A percentile compares a stretch with the other conserved stretches of the same genome.
Conservation (phyloP, 768 basidiomycete genomes). For the Boletus reticulatus region DNA sequence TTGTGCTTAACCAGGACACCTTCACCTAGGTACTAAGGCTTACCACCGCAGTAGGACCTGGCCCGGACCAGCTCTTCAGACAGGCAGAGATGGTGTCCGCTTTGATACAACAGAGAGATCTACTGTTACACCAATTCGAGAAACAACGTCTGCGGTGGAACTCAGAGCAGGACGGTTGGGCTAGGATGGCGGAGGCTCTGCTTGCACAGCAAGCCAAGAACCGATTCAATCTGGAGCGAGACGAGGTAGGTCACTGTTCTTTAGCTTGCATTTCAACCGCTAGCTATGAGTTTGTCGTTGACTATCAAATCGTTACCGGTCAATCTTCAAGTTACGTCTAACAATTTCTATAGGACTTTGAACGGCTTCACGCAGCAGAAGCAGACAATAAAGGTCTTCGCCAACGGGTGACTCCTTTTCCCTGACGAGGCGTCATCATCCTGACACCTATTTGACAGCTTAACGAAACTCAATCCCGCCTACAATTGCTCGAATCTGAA, state of each 20-base stretch:
- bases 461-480: constrained; percentile 51
- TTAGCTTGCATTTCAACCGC: not conserved
- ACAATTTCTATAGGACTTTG: constrained; percentile 46
- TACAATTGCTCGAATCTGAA: constrained; percentile 60
- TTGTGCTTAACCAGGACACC: not conserved
- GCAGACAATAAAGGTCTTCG: constrained; percentile 61
- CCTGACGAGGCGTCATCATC: not conserved
- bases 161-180: constrained; percentile 63
- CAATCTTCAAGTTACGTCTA: constrained; percentile 7
- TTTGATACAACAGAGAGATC: constrained; percentile 57
- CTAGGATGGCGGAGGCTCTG: constrained; percentile 64
- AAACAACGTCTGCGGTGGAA: constrained; percentile 63
- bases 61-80: constrained; percentile 45
- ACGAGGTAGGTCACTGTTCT: constrained; percentile 41
- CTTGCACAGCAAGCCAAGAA: constrained; percentile 46
- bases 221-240: constrained; percentile 33
- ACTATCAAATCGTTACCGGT: not conserved
- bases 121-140: constrained; percentile 47
- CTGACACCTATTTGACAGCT: constrained; percentile 42
- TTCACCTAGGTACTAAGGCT: constrained; percentile 46
- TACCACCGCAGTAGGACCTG: constrained; percentile 40
- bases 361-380: constrained; percentile 51
- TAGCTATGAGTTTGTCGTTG: not conserved
- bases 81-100: constrained; percentile 64
- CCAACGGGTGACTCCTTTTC: constrained; percentile 47